Evolutionary conservation across 148 eudicot genomes (phyloP), one percentile per base, ranked within the genome.

Genomic region (Gaultheria prostrata): DNA sequence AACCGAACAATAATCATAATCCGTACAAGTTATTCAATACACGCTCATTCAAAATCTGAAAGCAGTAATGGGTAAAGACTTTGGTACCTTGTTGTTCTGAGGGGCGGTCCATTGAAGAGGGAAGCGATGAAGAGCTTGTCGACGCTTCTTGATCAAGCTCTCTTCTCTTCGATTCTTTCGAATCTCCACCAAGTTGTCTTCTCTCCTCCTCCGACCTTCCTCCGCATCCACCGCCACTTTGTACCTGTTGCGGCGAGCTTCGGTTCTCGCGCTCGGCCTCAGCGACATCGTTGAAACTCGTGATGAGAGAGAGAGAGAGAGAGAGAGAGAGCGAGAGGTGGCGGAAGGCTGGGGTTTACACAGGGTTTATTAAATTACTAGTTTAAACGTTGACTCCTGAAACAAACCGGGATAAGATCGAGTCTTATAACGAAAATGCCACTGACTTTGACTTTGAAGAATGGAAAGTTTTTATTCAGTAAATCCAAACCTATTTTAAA

Each of bases 151-250:
- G 74, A 45, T 83, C 63, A 88, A 83, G 81, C 77, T 86, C 67
- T 88, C 90, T 77, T 88, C 90, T 48, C 90, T 79, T 70, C 61
- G 45, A 11, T 21, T 83, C 85, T 88, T 88, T 1, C 90, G 88
- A 49, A 88, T 86, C 88, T 88, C 90, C 13, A 86, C 90, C 86
- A 88, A 73, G 83, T 88, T 88, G 65, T 88, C 90, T 63, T 88
- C 90, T 50, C 90, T 88, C 76, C 90, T 32, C 56, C 88, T 76
- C 18, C 90, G 83, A 7, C 88, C 90, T 35, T 86, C 86, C 3
- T 88, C 90, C 11, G 88, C 90, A 75, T 88, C 90, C n/a, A 88
- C 90, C 54, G 86, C 80, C 53, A 84, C 85, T 51, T 88, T 88
- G 88, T 86, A 88, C 69, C 51, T 80, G 81, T 70, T 88, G 59